phyloP scores from a whole-genome alignment of 768 basidiomycete genomes.

The Rhodocollybia butyracea region DNA sequence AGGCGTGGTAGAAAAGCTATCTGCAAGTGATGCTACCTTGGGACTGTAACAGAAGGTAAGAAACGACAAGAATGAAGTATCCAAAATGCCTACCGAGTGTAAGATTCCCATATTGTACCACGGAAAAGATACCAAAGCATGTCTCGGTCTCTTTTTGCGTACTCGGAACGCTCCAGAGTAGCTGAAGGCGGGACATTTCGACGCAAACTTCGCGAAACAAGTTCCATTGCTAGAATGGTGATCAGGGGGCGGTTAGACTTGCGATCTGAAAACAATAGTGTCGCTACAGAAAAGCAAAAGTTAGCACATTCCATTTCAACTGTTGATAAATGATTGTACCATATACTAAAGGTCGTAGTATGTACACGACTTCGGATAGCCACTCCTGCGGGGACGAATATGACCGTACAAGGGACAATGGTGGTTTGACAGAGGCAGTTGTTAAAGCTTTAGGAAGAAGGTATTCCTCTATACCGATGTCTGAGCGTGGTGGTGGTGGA shows the following conservation, averaged over 20 bases:
- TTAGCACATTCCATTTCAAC: not conserved
- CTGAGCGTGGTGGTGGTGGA: constrained; percentile 46
- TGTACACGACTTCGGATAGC: constrained; percentile 69
- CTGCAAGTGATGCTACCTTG: constrained; percentile 64
- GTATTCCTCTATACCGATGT: constrained; percentile 70
- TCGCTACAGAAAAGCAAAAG: constrained; percentile 24
- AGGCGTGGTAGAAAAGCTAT: constrained; percentile 52
- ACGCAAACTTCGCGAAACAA: constrained; percentile 74
- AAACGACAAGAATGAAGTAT: not conserved
- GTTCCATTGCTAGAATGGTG: constrained; percentile 61
- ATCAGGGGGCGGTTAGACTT: constrained; percentile 63
- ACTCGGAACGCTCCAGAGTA: constrained; percentile 68
- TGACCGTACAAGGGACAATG: constrained; percentile 60
- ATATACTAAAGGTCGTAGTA: constrained; percentile 72
- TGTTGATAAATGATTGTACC: constrained; percentile 38
- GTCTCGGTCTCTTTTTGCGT: constrained; percentile 78
- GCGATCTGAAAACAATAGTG: constrained; percentile 39
- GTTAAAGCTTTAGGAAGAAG: constrained; percentile 80
- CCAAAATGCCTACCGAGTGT: constrained; percentile 53
- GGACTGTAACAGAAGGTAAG: constrained; percentile 43
- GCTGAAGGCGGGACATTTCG: constrained; percentile 60
- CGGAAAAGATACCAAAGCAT: constrained; percentile 83
- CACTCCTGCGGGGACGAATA: constrained; percentile 68
- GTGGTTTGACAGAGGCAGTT: constrained; percentile 67
- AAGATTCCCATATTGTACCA: constrained; percentile 81